Evolutionary conservation across 768 basidiomycete genomes (phyloP), one percentile per base, ranked within the genome.

Genomic region (Asterophora parasitica): DNA sequence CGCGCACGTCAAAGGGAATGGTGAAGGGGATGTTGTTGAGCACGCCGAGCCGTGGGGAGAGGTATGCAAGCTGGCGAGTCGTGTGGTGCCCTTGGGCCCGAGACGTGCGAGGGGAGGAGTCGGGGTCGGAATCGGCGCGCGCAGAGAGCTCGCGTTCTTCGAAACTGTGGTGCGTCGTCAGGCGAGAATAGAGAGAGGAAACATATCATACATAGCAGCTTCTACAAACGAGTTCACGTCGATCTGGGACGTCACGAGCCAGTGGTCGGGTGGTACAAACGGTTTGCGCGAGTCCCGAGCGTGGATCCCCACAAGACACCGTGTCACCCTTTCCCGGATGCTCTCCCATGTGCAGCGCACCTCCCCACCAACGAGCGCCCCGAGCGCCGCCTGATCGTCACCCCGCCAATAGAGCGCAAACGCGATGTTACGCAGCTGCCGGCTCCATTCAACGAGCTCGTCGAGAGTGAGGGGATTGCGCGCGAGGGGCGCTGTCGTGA

Each of bases 1-100:
- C 89, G n/a, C 95, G 83, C 1, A 82, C 79, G 43, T 87, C 83
- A 67, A 98, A 98, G 0, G 95, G 94, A 47, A 98, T 87, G 4
- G 92, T 82, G 67, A 96, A 96, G 0, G 94, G 95, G 48, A 98
- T 88, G 65, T 97, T 94, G 70, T 97, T 90, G 44, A 98, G 78
- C 20, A 97, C 77, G 2, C 90, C 91, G 2, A 98, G 75, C 6
- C 92, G 82, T 0, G 94, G 95, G 3, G 87, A 85, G 43, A 97
- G 69, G 48, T 80, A 74, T 0, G 86, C 80, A 35, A 87, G 65
- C 54, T 88, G 83, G 4, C 89, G 84, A 56, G 85, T 86, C 11
- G 80, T 75, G 41, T 50, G 46, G 3, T 44, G 16, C 1, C 40
- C 45, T 1, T 32, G 15, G 13, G 12, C 23, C 3, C 28, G 23